A percentile compares a stretch with the other conserved stretches of the same genome.
These are phyloP conservation scores for Sphaceloma murrayae DNA, from an alignment of 2,329 filamentous ascomycete genomes.

Conservation along the genomic window DNA sequence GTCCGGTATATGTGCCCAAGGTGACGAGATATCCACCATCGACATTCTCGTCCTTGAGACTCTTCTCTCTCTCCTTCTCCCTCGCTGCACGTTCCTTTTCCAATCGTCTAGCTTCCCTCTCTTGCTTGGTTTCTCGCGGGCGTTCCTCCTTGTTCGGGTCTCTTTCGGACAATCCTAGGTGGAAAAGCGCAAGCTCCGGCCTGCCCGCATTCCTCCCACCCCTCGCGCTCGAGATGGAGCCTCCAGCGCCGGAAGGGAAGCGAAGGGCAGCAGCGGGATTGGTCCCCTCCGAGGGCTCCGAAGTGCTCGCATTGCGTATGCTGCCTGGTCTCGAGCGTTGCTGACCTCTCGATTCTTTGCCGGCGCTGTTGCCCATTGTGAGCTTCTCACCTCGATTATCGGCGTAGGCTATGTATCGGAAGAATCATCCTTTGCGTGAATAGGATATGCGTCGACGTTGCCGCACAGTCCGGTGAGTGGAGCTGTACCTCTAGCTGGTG, in stretches of 20 bases:
- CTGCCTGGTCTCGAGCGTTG: slow-evolving; percentile 28
- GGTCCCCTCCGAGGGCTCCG: slow-evolving; percentile 22
- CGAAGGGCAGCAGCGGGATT: slow-evolving; percentile 22
- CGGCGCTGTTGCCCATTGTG: slow-evolving; percentile 41
- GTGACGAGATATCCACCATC: slow-evolving; percentile 94
- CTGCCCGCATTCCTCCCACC: slow-evolving; percentile 40
- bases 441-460: too few relatives aligned
- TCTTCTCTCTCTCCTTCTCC: slow-evolving; percentile 77
- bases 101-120: slow-evolving; percentile 74
- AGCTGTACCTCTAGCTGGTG: slow-evolving; percentile 2
- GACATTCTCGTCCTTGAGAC: slow-evolving; percentile 81
- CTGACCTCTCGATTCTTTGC: slow-evolving; percentile 36
- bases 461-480: too few relatives aligned
- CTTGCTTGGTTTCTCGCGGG: slow-evolving; percentile 79
- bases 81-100: slow-evolving; percentile 71
- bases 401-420: too few relatives aligned
- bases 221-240: slow-evolving; percentile 38
- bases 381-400: slow-evolving; percentile 1
- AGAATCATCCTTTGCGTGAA: too few relatives aligned
- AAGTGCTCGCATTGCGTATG: slow-evolving; percentile 28
- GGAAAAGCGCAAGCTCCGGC: slow-evolving; percentile 50
- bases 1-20: slow-evolving; percentile 81
- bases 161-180: slow-evolving; percentile 43
- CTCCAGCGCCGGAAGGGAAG: slow-evolving; percentile 33
- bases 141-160: slow-evolving; percentile 43